Conservation (phyloP, 192 early-diverging fungal genomes). For the Physocladia obscura region DNA sequence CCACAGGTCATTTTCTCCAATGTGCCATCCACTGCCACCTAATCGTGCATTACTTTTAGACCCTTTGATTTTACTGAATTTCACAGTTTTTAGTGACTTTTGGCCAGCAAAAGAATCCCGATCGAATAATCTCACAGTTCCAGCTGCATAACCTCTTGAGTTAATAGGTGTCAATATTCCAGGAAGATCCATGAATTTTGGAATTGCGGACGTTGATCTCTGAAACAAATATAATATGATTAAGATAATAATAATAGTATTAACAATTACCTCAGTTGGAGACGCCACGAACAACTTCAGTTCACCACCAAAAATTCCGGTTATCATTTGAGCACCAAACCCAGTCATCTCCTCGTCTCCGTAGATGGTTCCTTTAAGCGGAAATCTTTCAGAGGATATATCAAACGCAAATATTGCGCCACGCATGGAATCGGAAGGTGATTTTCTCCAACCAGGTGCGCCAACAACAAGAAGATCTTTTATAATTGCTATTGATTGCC, state of each 20-base stretch:
- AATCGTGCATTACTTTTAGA: conserved; percentile 16
- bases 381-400: neutral
- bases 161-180: conserved; percentile 12
- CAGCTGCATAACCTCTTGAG: conserved; percentile 15
- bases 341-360: neutral
- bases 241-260: neutral
- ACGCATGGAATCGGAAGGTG: neutral
- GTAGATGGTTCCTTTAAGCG: neutral
- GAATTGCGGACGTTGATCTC: too few relatives aligned
- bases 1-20: conserved; percentile 14
- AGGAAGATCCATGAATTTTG: conserved; percentile 33
- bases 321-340: conserved; percentile 6
- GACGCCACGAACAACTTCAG: neutral
- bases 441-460: conserved; percentile 9
- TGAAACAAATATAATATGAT: neutral
- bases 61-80: neutral
- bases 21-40: conserved; percentile 6
- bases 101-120: neutral
- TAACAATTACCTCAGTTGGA: conserved; percentile 11
- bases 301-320: neutral
- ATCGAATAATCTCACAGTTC: conserved; percentile 1
- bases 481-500: neutral
- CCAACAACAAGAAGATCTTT: conserved; percentile 2
- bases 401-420: conserved; percentile 6
- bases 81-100: neutral